Evolutionary conservation across 371 early-diverging fungal genomes (phyloP), one percentile per base, ranked within the genome.

Genomic region (Mortierella sp.): DNA sequence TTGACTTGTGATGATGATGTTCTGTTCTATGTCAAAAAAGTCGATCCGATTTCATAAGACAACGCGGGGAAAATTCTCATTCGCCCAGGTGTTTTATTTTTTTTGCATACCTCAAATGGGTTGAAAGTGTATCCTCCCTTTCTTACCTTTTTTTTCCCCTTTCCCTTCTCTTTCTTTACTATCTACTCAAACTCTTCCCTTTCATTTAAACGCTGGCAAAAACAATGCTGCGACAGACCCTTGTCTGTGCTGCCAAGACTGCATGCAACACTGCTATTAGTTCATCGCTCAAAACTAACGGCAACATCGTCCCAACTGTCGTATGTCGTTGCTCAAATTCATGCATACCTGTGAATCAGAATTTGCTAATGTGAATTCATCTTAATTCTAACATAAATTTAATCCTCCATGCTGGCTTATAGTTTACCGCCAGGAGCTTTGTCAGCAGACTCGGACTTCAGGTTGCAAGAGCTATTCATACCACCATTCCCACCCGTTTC

Each of bases 161-260:
- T 57, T 47, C 16, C 26, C 37, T 39, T 58, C 49, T 32, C 10
- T 35, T 30, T 64, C 51, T 26, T 51, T 32, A 14, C 26, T 18
- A 4, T 16, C 32, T 39, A 37, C 20, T 30, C 40, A 9, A 22
- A 30, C 26, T 28, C 65, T 54, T 20, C 35, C 54, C 26, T 51
- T 54, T 22, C 24, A 28, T 70, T 63, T 28, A 26, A 14, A 9
- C 30, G 24, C 32, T 55, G 47, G 14, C 22, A 6, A 39, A 66
- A 16, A 32, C 64, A 30, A 77, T 77, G 77, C 66, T 77, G 24
- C 26, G 72, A 68, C 77, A 71, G 24, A 30, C 72, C 1, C 67
- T 77, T 39, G 8, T 20, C 68, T 64, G 47, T 45, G 62, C 77
- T 30, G 49, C 64, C 39, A 77, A 54, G 45, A 45, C 68, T 22